These are phyloP conservation scores for Leccinellum rugosiceps DNA, from an alignment of 768 basidiomycete genomes.

Conservation along the genomic window DNA sequence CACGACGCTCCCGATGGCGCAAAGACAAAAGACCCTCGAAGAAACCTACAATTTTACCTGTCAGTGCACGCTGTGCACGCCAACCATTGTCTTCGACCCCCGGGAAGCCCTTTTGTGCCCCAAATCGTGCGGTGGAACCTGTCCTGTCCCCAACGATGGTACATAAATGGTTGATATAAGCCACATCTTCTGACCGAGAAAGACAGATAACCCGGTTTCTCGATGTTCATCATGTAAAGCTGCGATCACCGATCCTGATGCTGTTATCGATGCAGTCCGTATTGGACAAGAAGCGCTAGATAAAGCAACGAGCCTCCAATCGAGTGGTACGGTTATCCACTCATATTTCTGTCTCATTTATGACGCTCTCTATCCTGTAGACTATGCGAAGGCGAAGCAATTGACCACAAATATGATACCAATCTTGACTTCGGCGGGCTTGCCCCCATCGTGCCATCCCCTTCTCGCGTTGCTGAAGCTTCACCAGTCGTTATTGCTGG, in stretches of 20 bases:
- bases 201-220: slow-evolving; percentile 44
- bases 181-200: background rate
- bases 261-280: slow-evolving; percentile 59
- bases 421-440: slow-evolving; percentile 53
- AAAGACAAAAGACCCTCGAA: slow-evolving; percentile 54
- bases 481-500: slow-evolving; percentile 63
- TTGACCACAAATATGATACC: slow-evolving; percentile 65
- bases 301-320: slow-evolving; percentile 65
- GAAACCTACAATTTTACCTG: slow-evolving; percentile 83
- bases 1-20: slow-evolving; percentile 59
- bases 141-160: slow-evolving; percentile 63
- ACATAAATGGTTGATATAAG: slow-evolving; percentile 1
- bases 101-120: slow-evolving; percentile 71
- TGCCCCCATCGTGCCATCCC: slow-evolving; percentile 72
- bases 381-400: slow-evolving; percentile 52
- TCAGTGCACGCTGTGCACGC: slow-evolving; percentile 55
- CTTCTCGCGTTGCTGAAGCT: slow-evolving; percentile 73
- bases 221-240: slow-evolving; percentile 57
- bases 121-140: slow-evolving; percentile 61
- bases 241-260: slow-evolving; percentile 44
- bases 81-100: slow-evolving; percentile 44
- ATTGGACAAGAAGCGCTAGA: slow-evolving; percentile 73
- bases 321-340: slow-evolving; percentile 41
- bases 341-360: background rate
- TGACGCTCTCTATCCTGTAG: slow-evolving; percentile 32